Base-by-base conservation (phyloP, 352 stramenopile genomes). In the Phytopythium cucurbitacearum region DNA sequence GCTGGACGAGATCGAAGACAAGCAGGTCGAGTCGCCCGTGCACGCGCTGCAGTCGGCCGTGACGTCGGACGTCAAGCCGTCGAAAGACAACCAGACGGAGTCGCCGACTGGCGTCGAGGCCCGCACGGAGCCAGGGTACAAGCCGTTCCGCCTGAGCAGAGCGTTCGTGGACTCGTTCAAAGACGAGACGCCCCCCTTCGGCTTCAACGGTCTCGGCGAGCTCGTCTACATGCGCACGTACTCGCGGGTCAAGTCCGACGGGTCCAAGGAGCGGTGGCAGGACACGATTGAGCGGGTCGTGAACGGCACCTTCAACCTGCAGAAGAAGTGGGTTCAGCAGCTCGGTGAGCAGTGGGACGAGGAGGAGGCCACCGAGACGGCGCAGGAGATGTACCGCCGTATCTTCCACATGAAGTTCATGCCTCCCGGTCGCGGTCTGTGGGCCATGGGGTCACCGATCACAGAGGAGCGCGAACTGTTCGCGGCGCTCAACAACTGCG, bases 321-420 rank as follows among this genome's bases (percentile, higher is more conserved):
- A 97, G 59, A 95, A 96, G 62, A 77, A 86, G 42, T 97, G 87
- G 83, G 62, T 91, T 4, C 33, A 57, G 10, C 61, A 78, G 45
- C 55, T 66, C 7, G 70, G 45, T 32, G 60, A 86, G 21, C 59
- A 64, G 8, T 98, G 91, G 87, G 68, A 97, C 61, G 72, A 86
- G 4, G 46, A 55, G 3, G 51, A 76, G 11, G 65, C 64, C 38
- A 72, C 88, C 35, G 40, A 50, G 37, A 59, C 64, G 7, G 90
- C 91, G 13, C 69, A 97, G 59, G 80, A 96, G 28, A 97, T 98
- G 90, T 98, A 95, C 67, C 47, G 56, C 15, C 89, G 87, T n/a
- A 89, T 98, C 43, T 98, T 97, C 59, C 52, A 82, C 33, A 97
- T 98, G 89, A 97, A 98, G 65, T 97, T 98, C 57, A 67, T 97